Conservation (phyloP, 2,329 filamentous ascomycete genomes). For the Ophioceras dolichostomum region DNA sequence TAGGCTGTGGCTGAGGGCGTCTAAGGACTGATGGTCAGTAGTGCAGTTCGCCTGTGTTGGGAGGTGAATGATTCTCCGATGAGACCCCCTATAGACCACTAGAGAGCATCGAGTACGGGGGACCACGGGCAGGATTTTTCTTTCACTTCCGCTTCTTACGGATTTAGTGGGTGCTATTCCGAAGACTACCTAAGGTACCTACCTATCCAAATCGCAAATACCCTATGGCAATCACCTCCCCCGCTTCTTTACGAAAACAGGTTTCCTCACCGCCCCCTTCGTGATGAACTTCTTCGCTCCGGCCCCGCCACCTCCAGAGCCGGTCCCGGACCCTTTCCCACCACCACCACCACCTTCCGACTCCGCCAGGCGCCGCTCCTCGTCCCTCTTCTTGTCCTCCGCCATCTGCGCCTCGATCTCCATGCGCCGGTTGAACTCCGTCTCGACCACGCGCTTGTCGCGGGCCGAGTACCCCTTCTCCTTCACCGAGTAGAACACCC, state of each 20-base stretch:
- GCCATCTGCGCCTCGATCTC: conserved; percentile 92
- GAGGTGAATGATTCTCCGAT: too few relatives aligned
- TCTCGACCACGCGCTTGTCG: conserved; percentile 78
- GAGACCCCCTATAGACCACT: too few relatives aligned
- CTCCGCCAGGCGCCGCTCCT: conserved; percentile 40
- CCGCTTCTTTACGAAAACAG: conserved; percentile 34
- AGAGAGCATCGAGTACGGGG: too few relatives aligned
- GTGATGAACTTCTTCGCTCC: conserved; percentile 44
- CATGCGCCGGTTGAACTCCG: conserved; percentile 84
- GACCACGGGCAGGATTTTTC: too few relatives aligned
- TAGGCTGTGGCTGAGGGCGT: too few relatives aligned
- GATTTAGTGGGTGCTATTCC: too few relatives aligned
- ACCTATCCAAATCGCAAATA: not conserved
- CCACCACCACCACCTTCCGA: conserved; percentile 28
- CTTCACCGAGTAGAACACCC: conserved; percentile 94
- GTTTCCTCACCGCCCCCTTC: conserved; percentile 51
- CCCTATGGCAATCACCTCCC: not conserved
- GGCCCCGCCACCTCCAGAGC: conserved; percentile 24
- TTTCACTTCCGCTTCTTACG: too few relatives aligned
- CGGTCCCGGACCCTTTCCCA: conserved; percentile 29
- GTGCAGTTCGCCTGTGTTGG: too few relatives aligned
- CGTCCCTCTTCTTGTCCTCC: conserved; percentile 61
- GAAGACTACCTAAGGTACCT: too few relatives aligned
- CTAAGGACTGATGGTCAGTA: too few relatives aligned
- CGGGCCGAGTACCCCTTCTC: conserved; percentile 90